Evolutionary conservation across 345 rosid species (phyloP).

Genomic region (Turnera subulata): DNA sequence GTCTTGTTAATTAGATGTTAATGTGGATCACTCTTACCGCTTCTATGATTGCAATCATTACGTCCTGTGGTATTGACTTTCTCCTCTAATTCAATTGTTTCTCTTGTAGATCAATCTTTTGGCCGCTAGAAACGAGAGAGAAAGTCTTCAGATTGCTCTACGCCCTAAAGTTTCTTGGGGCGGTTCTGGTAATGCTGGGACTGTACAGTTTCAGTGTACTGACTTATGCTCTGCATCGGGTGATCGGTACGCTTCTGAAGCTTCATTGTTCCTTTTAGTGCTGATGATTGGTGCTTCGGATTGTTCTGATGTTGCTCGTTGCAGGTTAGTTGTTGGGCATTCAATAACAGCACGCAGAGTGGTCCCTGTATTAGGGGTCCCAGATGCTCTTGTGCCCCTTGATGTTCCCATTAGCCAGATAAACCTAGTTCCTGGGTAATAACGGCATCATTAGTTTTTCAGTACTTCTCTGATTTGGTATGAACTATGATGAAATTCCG

Average conservation of each 20-base stretch:
- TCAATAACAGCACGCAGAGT: slow-evolving; percentile 64
- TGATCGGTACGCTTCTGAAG: slow-evolving; percentile 58
- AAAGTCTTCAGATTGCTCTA: slow-evolving; percentile 86
- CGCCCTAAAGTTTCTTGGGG: slow-evolving; percentile 95
- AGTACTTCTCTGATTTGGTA: slow-evolving; percentile 4
- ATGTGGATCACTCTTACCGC: no score
- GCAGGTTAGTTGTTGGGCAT: slow-evolving; percentile 77
- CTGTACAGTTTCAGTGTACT: slow-evolving; percentile 80
- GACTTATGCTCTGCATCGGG: slow-evolving; percentile 79
- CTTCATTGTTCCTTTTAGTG: slow-evolving; percentile 3
- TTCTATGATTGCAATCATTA: neutral
- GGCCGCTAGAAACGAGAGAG: slow-evolving; percentile 97
- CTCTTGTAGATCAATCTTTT: slow-evolving; percentile 70
- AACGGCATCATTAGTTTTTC: slow-evolving; percentile 9
- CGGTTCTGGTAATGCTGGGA: slow-evolving; percentile 58
- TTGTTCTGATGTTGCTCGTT: slow-evolving; percentile 20
- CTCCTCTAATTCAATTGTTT: slow-evolving; percentile 17
- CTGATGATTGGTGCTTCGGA: slow-evolving; percentile 8
- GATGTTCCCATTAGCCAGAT: slow-evolving; percentile 72
- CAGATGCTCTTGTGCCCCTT: slow-evolving; percentile 97
- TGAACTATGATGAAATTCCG: slow-evolving; percentile 3
- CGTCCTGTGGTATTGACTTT: slow-evolving; percentile 6
- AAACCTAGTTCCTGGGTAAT: slow-evolving; percentile 78
- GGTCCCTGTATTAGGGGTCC: slow-evolving; percentile 81
- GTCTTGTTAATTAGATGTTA: neutral